These are phyloP conservation scores for Psilocybe cubensis DNA, from an alignment of 768 basidiomycete species.

Conservation along the genomic window DNA sequence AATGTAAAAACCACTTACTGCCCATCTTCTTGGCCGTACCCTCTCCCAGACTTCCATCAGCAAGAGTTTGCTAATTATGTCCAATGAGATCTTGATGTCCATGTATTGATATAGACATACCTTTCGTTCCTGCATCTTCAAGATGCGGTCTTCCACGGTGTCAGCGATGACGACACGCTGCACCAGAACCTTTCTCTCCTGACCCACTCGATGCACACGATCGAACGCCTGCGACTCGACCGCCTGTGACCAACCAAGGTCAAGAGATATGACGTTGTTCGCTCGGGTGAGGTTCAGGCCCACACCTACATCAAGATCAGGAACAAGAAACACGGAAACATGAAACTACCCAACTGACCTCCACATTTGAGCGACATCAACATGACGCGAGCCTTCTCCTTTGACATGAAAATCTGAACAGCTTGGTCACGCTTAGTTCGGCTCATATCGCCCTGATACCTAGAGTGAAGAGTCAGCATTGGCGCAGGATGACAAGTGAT, in stretches of 20 bases:
- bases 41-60: slow-evolving; percentile 66
- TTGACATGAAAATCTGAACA: slow-evolving; percentile 62
- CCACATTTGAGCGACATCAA: slow-evolving; percentile 69
- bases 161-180: slow-evolving; percentile 60
- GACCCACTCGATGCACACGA: slow-evolving; percentile 62
- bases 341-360: slow-evolving; percentile 32
- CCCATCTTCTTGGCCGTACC: slow-evolving; percentile 62
- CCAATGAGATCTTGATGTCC: background rate
- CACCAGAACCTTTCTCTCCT: slow-evolving; percentile 51
- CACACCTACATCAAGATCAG: slow-evolving; percentile 32
- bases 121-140: slow-evolving; percentile 66
- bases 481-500: background rate
- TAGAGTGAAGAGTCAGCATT: slow-evolving; percentile 19
- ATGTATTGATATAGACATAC: too few relatives aligned
- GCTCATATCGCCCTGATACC: slow-evolving; percentile 67
- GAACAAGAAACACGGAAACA: background rate
- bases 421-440: slow-evolving; percentile 53
- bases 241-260: slow-evolving; percentile 68
- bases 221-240: slow-evolving; percentile 67
- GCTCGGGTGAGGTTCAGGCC: slow-evolving; percentile 66
- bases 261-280: slow-evolving; percentile 65
- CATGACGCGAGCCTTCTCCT: slow-evolving; percentile 60
- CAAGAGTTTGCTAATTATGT: slow-evolving; percentile 47
- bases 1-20: slow-evolving; percentile 36
- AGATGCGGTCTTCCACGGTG: slow-evolving; percentile 74